Evolutionary conservation across 345 rosid species (phyloP).

Genomic region (Salix caprea): DNA sequence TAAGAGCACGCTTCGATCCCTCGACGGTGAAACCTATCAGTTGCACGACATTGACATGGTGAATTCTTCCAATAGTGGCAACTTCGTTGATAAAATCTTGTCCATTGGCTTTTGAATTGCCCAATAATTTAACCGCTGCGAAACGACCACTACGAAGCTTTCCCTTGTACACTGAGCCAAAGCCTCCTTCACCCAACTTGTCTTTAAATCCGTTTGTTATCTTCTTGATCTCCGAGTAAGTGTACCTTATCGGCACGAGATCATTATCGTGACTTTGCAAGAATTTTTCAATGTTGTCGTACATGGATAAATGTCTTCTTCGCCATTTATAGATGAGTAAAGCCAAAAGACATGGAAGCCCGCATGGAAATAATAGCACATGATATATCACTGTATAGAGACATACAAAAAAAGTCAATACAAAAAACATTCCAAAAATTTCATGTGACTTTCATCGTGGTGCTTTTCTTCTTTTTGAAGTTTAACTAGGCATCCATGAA

Average conservation of each 20-base stretch:
- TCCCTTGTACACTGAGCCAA: not conserved
- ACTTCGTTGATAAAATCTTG: not conserved
- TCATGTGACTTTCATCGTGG: too few relatives aligned
- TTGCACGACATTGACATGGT: not conserved
- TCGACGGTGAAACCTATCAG: not conserved
- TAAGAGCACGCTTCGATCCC: not conserved
- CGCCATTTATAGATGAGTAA: not conserved
- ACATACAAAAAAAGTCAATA: too few relatives aligned
- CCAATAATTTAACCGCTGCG: not conserved
- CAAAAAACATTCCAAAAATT: too few relatives aligned
- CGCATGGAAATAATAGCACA: too few relatives aligned
- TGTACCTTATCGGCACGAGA: not conserved
- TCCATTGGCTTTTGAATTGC: not conserved
- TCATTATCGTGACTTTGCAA: not conserved
- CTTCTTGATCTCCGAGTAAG: not conserved
- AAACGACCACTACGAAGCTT: not conserved
- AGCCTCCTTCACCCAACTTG: not conserved
- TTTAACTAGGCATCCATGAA: too few relatives aligned
- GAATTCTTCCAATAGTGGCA: not conserved
- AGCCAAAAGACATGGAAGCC: too few relatives aligned
- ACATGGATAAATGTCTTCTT: not conserved
- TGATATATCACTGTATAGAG: too few relatives aligned
- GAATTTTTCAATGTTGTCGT: not conserved
- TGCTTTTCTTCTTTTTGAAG: too few relatives aligned
- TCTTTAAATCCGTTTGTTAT: not conserved